Conservation (phyloP, 179 eudicot species). For the Vitellaria paradoxa region DNA sequence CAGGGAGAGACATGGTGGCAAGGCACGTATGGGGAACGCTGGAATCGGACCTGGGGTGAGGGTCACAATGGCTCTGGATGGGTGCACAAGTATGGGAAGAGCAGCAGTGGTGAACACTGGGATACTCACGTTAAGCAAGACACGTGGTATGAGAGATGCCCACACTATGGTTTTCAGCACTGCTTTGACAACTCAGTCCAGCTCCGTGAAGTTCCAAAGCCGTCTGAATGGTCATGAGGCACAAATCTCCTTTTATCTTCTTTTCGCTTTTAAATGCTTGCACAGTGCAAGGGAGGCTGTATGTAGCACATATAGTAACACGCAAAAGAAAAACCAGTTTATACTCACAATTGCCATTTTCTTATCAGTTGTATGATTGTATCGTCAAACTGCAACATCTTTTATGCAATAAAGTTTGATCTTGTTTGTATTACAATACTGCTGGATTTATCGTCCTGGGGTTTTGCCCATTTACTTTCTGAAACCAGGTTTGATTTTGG, state of each 20-base stretch:
- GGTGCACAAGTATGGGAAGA: conserved; percentile 92
- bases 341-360: too few relatives aligned
- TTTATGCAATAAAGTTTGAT: too few relatives aligned
- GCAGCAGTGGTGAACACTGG: conserved; percentile 92
- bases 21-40: conserved; percentile 68
- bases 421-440: too few relatives aligned
- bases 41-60: conserved; percentile 98
- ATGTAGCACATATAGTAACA: too few relatives aligned
- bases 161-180: conserved; percentile 77
- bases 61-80: conserved; percentile 83
- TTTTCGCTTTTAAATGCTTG: too few relatives aligned
- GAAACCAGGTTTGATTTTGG: too few relatives aligned
- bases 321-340: too few relatives aligned
- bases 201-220: conserved; percentile 63
- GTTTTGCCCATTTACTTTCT: too few relatives aligned
- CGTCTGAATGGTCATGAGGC: conserved; percentile 37
- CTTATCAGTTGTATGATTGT: too few relatives aligned
- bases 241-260: background rate
- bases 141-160: conserved; percentile 84
- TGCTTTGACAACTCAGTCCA: conserved; percentile 78
- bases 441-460: too few relatives aligned
- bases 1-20: conserved; percentile 98
- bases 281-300: too few relatives aligned
- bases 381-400: too few relatives aligned
- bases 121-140: conserved; percentile 75